These are phyloP conservation scores for Penicillium polonicum DNA, from an alignment of 2,329 filamentous ascomycete genomes.

Conservation along the genomic window DNA sequence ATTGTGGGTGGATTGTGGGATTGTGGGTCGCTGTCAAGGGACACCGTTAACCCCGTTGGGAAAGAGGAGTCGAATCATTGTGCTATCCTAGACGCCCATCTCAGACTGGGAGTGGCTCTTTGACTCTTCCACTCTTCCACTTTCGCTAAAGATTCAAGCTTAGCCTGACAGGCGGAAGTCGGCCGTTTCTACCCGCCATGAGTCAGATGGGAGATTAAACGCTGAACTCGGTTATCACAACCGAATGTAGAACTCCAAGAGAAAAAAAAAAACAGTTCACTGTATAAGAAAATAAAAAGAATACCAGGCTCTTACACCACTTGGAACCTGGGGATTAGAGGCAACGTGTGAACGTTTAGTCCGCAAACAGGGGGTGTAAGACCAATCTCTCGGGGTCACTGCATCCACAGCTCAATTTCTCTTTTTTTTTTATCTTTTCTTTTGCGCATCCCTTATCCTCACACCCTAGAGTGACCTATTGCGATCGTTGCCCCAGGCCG, in stretches of 20 bases:
- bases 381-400: slow-evolving; percentile 16
- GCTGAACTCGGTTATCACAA: slow-evolving; percentile 22
- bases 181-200: slow-evolving; percentile 21
- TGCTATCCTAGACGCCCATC: slow-evolving; percentile 9
- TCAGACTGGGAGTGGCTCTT: not conserved
- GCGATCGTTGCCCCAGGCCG: slow-evolving; percentile 2
- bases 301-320: not conserved
- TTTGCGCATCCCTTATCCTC: slow-evolving; percentile 1
- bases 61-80: slow-evolving; percentile 15
- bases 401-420: slow-evolving; percentile 1
- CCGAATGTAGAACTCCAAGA: slow-evolving; percentile 13
- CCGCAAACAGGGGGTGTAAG: slow-evolving; percentile 8
- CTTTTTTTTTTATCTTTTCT: not conserved
- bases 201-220: slow-evolving; percentile 17
- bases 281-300: not conserved
- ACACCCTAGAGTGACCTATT: not conserved
- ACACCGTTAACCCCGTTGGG: slow-evolving; percentile 21
- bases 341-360: slow-evolving; percentile 4
- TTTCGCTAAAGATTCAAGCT: slow-evolving; percentile 1
- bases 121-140: not conserved
- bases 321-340: not conserved
- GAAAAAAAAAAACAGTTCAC: not conserved
- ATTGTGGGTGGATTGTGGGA: slow-evolving; percentile 16
- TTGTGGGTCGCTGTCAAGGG: slow-evolving; percentile 21
- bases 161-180: slow-evolving; percentile 11